A percentile compares a stretch with the other conserved stretches of the same genome.
Evolutionary conservation across 495 filamentous ascomycete genomes (phyloP).

Genomic region (Penicillium bialowiezense): DNA sequence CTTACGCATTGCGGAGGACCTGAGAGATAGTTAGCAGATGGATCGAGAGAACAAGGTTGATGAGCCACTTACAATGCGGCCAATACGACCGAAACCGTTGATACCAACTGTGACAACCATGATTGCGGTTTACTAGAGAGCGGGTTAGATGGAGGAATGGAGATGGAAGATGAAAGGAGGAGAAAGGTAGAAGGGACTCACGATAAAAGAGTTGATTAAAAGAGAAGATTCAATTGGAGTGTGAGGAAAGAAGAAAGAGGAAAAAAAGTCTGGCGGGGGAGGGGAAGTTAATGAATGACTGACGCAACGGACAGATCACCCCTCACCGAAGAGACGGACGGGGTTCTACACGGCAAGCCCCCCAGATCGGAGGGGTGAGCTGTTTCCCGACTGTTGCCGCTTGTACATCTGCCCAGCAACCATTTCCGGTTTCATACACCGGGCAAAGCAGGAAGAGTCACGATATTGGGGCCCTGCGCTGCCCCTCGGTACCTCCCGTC

Average conservation of each 20-base stretch:
- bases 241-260: conserved; percentile 25
- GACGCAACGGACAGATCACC: conserved; percentile 46
- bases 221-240: conserved; percentile 21
- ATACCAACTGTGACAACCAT: conserved; percentile 77
- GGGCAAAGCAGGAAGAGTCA: conserved; percentile 49
- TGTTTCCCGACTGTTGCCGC: conserved; percentile 38
- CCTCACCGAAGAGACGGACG: conserved; percentile 34
- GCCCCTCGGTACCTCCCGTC: conserved; percentile 36
- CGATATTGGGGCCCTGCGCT: conserved; percentile 32
- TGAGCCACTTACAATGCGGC: conserved; percentile 72
- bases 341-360: conserved; percentile 15
- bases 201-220: conserved; percentile 18
- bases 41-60: background rate
- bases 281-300: conserved; percentile 33
- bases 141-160: conserved; percentile 8
- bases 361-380: conserved; percentile 14
- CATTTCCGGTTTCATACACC: conserved; percentile 53
- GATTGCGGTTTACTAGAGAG: conserved; percentile 24
- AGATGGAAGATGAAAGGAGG: conserved; percentile 1
- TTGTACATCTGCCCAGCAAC: conserved; percentile 27
- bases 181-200: conserved; percentile 16
- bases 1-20: conserved; percentile 80
- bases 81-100: conserved; percentile 99
- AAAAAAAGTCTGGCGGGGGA: conserved; percentile 23
- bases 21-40: conserved; percentile 26